Conservation (phyloP, 768 basidiomycete species). For the Chalciporus chontae region DNA sequence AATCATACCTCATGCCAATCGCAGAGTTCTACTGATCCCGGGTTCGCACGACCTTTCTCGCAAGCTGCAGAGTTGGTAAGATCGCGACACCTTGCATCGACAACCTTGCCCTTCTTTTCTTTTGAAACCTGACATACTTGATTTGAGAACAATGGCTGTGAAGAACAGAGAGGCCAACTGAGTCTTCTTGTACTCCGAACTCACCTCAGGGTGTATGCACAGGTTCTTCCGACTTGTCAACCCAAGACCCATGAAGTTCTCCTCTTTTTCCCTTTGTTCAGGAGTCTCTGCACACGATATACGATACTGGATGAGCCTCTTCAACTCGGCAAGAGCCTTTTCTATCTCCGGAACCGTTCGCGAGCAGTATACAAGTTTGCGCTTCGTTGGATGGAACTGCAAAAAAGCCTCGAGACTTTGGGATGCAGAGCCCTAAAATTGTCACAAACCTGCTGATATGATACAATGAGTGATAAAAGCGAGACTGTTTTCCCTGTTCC, state of each 20-base stretch:
- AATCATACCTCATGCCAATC: conserved; percentile 90
- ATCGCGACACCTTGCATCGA: conserved; percentile 96
- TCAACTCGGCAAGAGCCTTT: conserved; percentile 93
- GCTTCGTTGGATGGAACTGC: conserved; percentile 87
- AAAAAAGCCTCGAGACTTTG: neutral
- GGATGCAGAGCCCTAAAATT: neutral
- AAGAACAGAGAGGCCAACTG: neutral
- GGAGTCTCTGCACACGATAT: conserved; percentile 66
- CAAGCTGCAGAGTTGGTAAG: conserved; percentile 82
- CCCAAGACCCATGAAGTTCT: conserved; percentile 82
- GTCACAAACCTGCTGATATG: conserved; percentile 83
- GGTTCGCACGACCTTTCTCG: conserved; percentile 80
- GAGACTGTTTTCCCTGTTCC: conserved; percentile 99
- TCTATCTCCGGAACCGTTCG: conserved; percentile 99
- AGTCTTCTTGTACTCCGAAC: conserved; percentile 12
- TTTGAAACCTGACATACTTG: conserved; percentile 68
- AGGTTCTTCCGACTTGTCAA: conserved; percentile 95
- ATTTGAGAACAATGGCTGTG: neutral
- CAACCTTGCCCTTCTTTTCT: conserved; percentile 97
- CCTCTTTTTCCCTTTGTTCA: conserved; percentile 74
- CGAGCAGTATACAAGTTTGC: conserved; percentile 98
- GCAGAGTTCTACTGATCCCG: conserved; percentile 89
- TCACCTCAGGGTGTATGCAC: conserved; percentile 90
- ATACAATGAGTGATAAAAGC: conserved; percentile 90
- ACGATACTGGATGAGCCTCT: conserved; percentile 89